Evolutionary conservation across 2,329 filamentous ascomycete species (phyloP), one percentile per base, ranked within the genome.

Genomic region (Blastomyces parvus): DNA sequence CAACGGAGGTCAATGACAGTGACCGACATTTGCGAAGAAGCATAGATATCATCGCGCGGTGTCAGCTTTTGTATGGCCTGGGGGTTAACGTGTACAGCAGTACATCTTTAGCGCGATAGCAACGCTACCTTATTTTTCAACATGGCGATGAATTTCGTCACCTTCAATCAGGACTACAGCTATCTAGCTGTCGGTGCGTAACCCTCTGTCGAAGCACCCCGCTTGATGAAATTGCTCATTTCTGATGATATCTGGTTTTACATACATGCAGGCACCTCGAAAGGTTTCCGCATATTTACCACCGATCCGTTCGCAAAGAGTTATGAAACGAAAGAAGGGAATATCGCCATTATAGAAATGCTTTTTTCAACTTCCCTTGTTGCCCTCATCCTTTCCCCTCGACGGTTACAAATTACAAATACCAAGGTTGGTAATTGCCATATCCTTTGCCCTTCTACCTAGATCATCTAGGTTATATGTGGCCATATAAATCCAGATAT

Each of bases 91-190:
- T 33, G 22, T 6, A 46, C 25, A 36, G 22, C 17, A n/a, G n/a
- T n/a, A n/a, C n/a, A 22, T 59, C 22, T 44, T 22, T 58, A 53
- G 36, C 22, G 25, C 33, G 36, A 59, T 33, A 59, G 38, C 42
- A 46, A 33, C 58, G 38, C 40, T 46, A 2, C 33, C 38, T 59
- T 27, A 13, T 9, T 17, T 50, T 65, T 65, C 67, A 82, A 74
- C 65, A 90, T 90, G 87, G 79, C 86, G 59, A 91, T 97, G 81
- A 99, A 99, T 78, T 99, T 96, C 79, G 91, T 99, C 71, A 97
- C 93, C 52, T 99, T 97, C 79, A 99, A 99, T 78, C 94, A 99
- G 82, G 94, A 99, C 81, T 91, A 96, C 81, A 96, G 90, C 83
- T 93, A 93, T 77, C 83, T 99, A 68, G 93, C 93, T 80, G 92